These are phyloP conservation scores for Heritiera fomes DNA, from an alignment of 345 rosid species.

Conservation along the genomic window DNA sequence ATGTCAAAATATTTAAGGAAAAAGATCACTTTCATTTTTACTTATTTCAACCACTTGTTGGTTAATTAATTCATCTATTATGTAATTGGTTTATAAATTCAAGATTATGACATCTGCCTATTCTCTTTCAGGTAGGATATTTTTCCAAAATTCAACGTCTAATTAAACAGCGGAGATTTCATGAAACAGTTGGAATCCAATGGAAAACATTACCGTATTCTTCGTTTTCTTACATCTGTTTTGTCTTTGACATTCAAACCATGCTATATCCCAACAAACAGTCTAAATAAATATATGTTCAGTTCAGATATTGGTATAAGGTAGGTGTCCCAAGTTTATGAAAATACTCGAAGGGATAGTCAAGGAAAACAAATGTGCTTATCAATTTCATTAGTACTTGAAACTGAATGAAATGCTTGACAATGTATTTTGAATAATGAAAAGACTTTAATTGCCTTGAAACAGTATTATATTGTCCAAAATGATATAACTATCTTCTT, in stretches of 20 bases:
- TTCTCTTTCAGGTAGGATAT: not conserved
- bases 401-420: not conserved
- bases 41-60: too few species aligned
- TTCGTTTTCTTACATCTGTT: not conserved
- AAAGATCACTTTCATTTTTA: too few species aligned
- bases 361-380: not conserved
- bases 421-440: not conserved
- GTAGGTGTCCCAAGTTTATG: not conserved
- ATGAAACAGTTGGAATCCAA: not conserved
- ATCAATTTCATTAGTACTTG: not conserved
- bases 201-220: not conserved
- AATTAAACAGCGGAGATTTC: not conserved
- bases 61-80: too few species aligned
- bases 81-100: too few species aligned
- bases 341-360: not conserved
- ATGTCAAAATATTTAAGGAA: too few species aligned
- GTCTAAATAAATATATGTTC: not conserved
- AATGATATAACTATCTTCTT: not conserved
- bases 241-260: not conserved
- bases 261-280: not conserved
- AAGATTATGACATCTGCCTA: conserved; percentile 1
- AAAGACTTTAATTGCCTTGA: not conserved
- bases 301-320: not conserved
- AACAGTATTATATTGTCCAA: not conserved
- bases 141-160: not conserved